Evolutionary conservation across 768 basidiomycete genomes (phyloP).

Genomic region (Cystofilobasidium capitatum): DNA sequence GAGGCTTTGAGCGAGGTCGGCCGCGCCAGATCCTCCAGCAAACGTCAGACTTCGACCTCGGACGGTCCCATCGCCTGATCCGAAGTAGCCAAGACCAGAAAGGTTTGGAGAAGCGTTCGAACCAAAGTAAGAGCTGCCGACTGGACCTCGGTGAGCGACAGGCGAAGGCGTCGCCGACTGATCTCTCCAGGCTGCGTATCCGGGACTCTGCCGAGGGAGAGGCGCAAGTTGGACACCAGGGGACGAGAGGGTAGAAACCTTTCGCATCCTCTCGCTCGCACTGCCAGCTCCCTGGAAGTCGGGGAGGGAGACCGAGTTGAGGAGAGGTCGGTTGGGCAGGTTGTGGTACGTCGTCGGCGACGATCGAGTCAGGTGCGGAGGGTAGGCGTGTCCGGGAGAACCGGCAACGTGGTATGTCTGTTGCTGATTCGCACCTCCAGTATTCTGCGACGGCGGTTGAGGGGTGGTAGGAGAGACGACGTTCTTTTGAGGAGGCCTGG

Average conservation of each 20-base stretch:
- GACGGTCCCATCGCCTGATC: no score
- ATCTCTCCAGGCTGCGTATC: background rate
- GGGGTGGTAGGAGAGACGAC: no score
- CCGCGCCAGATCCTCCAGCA: no score
- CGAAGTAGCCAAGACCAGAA: no score
- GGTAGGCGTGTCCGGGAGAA: background rate
- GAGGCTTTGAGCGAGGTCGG: background rate
- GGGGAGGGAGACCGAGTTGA: background rate
- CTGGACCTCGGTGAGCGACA: background rate
- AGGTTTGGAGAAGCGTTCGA: no score
- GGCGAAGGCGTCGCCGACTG: background rate
- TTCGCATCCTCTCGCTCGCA: background rate
- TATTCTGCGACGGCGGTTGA: no score
- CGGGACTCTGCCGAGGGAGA: background rate
- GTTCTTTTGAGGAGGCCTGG: no score
- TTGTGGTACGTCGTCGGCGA: background rate
- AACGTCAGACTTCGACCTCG: background rate
- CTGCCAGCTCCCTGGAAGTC: background rate
- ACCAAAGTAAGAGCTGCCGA: background rate
- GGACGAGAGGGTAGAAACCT: background rate
- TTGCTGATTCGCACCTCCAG: no score
- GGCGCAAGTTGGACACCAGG: background rate
- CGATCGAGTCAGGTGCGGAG: slow-evolving; percentile 1
- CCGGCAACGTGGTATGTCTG: background rate
- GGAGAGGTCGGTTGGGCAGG: background rate